These are phyloP conservation scores for Thinopyrum elongatum DNA, from an alignment of 176 grass and related monocot species.

Conservation along the genomic window DNA sequence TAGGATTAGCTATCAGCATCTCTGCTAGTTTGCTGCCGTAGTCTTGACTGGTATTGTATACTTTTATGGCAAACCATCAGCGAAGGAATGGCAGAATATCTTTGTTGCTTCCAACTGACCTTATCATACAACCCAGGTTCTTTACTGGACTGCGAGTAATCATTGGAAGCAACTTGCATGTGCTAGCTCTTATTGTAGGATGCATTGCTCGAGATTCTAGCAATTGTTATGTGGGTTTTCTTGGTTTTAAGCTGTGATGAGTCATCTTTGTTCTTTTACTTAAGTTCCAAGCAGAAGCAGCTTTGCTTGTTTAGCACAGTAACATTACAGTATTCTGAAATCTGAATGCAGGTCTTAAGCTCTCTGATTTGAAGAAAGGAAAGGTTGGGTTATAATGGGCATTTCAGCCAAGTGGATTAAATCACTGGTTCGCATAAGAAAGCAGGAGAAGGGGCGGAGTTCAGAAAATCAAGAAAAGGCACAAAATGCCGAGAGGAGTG, in stretches of 20 bases:
- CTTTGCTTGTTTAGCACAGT: neutral
- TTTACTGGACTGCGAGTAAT: constrained; percentile 22
- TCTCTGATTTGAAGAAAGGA: constrained; percentile 23
- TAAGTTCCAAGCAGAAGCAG: constrained; percentile 7
- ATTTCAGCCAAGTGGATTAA: constrained; percentile 93
- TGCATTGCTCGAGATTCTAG: constrained; percentile 20
- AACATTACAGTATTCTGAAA: neutral
- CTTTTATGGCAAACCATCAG: constrained; percentile 5
- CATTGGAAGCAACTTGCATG: constrained; percentile 21
- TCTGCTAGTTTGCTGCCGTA: constrained; percentile 19
- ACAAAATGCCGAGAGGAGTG: constrained; percentile 48
- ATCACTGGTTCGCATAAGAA: constrained; percentile 77
- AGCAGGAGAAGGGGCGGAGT: constrained; percentile 58
- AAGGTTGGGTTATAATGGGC: constrained; percentile 46
- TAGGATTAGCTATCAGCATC: constrained; percentile 12
- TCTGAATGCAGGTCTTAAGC: constrained; percentile 30
- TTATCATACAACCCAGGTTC: constrained; percentile 5
- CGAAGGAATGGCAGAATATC: constrained; percentile 25
- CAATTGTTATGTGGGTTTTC: constrained; percentile 5
- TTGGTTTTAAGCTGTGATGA: neutral
- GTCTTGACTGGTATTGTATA: neutral
- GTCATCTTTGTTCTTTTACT: neutral
- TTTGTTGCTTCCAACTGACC: constrained; percentile 22
- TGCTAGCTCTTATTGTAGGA: neutral
- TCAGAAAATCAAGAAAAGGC: constrained; percentile 57